A percentile compares a stretch with the other conserved stretches of the same genome.
phyloP scores from a whole-genome alignment of 2,329 filamentous ascomycete species.

The Microdochium bolleyi region DNA sequence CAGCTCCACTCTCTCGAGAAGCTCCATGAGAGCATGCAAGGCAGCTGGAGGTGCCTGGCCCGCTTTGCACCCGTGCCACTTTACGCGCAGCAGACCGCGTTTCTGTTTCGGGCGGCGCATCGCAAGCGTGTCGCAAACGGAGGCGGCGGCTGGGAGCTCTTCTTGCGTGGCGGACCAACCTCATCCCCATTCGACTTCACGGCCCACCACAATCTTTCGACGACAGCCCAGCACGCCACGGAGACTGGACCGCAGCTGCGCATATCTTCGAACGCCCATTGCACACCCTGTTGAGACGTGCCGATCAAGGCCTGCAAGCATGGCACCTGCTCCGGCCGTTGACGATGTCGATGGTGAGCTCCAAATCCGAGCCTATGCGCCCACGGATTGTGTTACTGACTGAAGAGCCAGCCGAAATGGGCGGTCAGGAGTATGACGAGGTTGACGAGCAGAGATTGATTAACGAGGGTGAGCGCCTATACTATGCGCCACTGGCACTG shows the following conservation, averaged over 20 bases:
- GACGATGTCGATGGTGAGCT: slow-evolving; percentile 42
- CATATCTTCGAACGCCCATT: not conserved
- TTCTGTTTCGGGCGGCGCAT: not conserved
- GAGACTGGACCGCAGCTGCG: not conserved
- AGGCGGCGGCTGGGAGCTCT: not conserved
- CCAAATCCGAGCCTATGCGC: not conserved
- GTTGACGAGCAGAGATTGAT: slow-evolving; percentile 78
- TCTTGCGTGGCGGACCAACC: not conserved
- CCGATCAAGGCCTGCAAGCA: slow-evolving; percentile 12
- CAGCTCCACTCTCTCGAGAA: not conserved
- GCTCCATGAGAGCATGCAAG: too few relatives aligned
- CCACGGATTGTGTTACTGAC: slow-evolving; percentile 6
- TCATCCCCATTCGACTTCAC: not conserved
- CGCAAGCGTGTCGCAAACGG: not conserved
- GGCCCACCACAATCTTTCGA: too few relatives aligned
- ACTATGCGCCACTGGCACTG: not conserved
- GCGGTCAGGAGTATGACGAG: slow-evolving; percentile 59
- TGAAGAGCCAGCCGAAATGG: slow-evolving; percentile 32
- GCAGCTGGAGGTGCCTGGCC: not conserved
- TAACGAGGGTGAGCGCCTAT: slow-evolving; percentile 63
- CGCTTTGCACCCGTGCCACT: not conserved
- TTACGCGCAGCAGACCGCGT: not conserved
- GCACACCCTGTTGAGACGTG: not conserved
- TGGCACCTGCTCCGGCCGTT: slow-evolving; percentile 39
- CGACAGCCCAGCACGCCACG: not conserved